These are phyloP conservation scores for Aspergillus floridensis DNA, from an alignment of 2,329 filamentous ascomycete genomes.

Conservation along the genomic window DNA sequence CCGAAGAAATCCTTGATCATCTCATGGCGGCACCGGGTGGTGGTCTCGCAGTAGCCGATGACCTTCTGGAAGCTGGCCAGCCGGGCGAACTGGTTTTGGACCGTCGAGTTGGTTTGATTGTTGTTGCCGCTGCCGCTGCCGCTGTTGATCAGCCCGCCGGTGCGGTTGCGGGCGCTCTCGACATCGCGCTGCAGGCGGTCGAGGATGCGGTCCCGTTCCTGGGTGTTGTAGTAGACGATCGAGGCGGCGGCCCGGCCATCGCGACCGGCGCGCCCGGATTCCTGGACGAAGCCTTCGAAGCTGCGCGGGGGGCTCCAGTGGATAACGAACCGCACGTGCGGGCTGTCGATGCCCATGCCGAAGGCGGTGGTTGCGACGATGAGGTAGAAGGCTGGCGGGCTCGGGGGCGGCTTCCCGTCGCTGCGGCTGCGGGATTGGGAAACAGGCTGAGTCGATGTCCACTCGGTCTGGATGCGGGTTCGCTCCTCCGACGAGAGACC, in stretches of 20 bases:
- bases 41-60: slow-evolving; percentile 78
- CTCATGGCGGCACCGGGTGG: slow-evolving; percentile 69
- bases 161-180: slow-evolving; percentile 35
- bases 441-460: slow-evolving; percentile 31
- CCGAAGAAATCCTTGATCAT: slow-evolving; percentile 76
- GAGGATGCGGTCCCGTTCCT: slow-evolving; percentile 75
- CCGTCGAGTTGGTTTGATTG: slow-evolving; percentile 27
- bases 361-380: slow-evolving; percentile 96
- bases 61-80: slow-evolving; percentile 65
- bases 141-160: slow-evolving; percentile 30
- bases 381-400: slow-evolving; percentile 71
- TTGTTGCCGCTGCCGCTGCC: slow-evolving; percentile 40
- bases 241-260: slow-evolving; percentile 85
- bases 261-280: slow-evolving; percentile 85
- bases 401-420: slow-evolving; percentile 13
- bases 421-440: slow-evolving; percentile 2
- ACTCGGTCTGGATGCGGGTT: slow-evolving; percentile 53
- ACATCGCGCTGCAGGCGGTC: slow-evolving; percentile 49
- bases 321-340: slow-evolving; percentile 88
- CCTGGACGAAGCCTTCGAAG: slow-evolving; percentile 95
- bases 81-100: slow-evolving; percentile 44
- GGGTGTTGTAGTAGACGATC: slow-evolving; percentile 85
- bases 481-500: slow-evolving; percentile 70
- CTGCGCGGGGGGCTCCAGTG: slow-evolving; percentile 94
- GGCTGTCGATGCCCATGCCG: slow-evolving; percentile 97